These are phyloP conservation scores for Panicum miliaceum DNA, from an alignment of 176 grass and related monocot genomes.

Conservation along the genomic window DNA sequence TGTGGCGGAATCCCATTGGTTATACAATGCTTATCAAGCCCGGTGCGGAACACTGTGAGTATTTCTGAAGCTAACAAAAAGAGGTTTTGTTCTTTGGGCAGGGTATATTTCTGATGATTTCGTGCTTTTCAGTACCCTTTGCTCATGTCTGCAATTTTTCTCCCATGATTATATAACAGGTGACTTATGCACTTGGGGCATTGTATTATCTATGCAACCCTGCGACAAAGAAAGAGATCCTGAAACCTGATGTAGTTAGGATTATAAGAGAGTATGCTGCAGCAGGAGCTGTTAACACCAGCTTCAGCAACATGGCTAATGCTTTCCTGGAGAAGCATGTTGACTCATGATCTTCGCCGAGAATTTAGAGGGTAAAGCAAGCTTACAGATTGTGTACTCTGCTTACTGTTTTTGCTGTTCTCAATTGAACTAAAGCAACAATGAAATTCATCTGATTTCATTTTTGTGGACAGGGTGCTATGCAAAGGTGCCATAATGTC, in stretches of 20 bases:
- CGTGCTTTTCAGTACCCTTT: not conserved
- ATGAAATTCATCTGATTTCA: not conserved
- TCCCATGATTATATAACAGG: slow-evolving; percentile 45
- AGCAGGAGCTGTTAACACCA: slow-evolving; percentile 50
- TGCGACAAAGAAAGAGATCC: slow-evolving; percentile 70
- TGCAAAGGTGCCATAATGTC: not conserved
- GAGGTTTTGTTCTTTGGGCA: not conserved
- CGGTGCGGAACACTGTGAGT: slow-evolving; percentile 84
- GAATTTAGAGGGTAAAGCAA: not conserved
- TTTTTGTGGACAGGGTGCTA: not conserved
- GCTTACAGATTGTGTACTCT: slow-evolving; percentile 6
- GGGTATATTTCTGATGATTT: slow-evolving; percentile 13
- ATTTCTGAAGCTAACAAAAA: slow-evolving; percentile 36
- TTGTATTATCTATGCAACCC: slow-evolving; percentile 75
- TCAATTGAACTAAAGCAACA: not conserved
- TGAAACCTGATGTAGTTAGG: slow-evolving; percentile 70
- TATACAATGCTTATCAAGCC: slow-evolving; percentile 91
- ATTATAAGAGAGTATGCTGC: slow-evolving; percentile 60
- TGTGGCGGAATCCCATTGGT: slow-evolving; percentile 81
- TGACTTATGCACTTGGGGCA: slow-evolving; percentile 81
- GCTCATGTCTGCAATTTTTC: not conserved
- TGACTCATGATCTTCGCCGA: slow-evolving; percentile 40
- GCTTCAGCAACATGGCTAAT: slow-evolving; percentile 77
- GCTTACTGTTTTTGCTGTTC: not conserved
- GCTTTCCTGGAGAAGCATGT: slow-evolving; percentile 75